A percentile compares a stretch with the other conserved stretches of the same genome.
phyloP scores from a whole-genome alignment of 306 rosid species.

The Oemleria cerasiformis region DNA sequence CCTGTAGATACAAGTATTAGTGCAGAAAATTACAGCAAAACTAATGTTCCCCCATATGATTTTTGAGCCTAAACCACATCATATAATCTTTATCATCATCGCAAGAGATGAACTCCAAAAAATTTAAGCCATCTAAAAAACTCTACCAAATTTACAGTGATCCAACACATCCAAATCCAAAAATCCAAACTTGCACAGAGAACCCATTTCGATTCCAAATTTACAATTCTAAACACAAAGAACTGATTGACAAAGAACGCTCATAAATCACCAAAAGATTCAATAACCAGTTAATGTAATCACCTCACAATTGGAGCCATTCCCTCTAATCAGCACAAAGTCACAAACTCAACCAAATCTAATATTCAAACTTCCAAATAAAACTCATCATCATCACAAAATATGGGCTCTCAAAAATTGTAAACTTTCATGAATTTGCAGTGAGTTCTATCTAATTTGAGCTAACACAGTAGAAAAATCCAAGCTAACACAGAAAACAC shows the following conservation, averaged over 20 bases:
- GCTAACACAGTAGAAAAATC: neutral
- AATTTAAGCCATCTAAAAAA: neutral
- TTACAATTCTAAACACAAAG: neutral
- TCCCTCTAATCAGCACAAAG: neutral
- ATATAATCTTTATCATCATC: neutral
- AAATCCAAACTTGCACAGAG: neutral
- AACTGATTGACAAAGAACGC: neutral
- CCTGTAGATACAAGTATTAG: slow-evolving; percentile 42
- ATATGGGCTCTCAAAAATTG: too few relatives aligned
- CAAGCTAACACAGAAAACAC: neutral
- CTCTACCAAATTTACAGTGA: neutral
- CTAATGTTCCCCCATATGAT: neutral
- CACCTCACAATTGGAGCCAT: neutral
- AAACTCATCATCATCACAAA: too few relatives aligned
- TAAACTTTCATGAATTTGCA: too few relatives aligned
- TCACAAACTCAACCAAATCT: neutral
- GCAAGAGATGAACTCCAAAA: neutral
- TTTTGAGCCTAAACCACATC: neutral
- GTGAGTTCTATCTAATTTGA: too few relatives aligned
- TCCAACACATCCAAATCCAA: neutral
- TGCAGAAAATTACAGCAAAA: neutral
- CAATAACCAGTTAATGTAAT: neutral
- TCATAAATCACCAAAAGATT: neutral
- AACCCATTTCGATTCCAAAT: neutral
- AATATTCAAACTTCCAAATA: neutral